Base-by-base conservation (phyloP, 2,329 filamentous ascomycete species). In the Colletotrichum cuscutae region DNA sequence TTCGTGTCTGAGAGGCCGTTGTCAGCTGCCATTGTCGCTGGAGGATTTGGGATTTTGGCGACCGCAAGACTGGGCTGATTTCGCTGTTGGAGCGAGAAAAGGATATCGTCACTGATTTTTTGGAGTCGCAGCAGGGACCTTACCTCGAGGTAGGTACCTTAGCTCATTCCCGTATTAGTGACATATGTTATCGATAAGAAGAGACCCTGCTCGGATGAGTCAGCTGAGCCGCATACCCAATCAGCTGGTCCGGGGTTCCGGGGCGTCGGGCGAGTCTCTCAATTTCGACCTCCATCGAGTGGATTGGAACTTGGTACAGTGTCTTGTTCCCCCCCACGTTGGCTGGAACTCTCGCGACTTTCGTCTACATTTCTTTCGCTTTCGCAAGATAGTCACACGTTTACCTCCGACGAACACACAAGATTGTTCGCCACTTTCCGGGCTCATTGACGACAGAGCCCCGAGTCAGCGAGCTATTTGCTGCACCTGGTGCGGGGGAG, bases 161-260 rank as follows among this genome's bases (percentile, higher is more conserved):
- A 42, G 24, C 35, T 57, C 15, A 3, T 56, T 52, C 30, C 42
- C 59, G 19, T 57, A 56, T 42, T 12, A 64, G 70, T 72, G 71
- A 73, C 57, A 26, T 62, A n/a, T 19, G 30, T 60, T 71, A 71
- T 73, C 71, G 71, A 73, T 73, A 73, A 73, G 65, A 46, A 2
- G 13, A 61, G 68, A 58, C 61, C 49, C 24, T 53, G 30, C 15
- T 59, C n/a, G 0, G 63, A n/a, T 73, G 71, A 73, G 61, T 73
- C n/a, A 73, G 71, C 71, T 7, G 8, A 19, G 22, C 42, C n/a
- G 35, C 49, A 53, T 30, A 49, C 42, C 71, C 71, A 73, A 73
- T 73, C 62, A 70, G 67, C 32, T 71, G 60, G 35, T 56, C 46
- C 28, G 19, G 26, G 26, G 37, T 46, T 32, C 26, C 22, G 24